A percentile compares a stretch with the other conserved stretches of the same genome.
Evolutionary conservation across 345 rosid genomes (phyloP).

Genomic region (Citrus unshiu): DNA sequence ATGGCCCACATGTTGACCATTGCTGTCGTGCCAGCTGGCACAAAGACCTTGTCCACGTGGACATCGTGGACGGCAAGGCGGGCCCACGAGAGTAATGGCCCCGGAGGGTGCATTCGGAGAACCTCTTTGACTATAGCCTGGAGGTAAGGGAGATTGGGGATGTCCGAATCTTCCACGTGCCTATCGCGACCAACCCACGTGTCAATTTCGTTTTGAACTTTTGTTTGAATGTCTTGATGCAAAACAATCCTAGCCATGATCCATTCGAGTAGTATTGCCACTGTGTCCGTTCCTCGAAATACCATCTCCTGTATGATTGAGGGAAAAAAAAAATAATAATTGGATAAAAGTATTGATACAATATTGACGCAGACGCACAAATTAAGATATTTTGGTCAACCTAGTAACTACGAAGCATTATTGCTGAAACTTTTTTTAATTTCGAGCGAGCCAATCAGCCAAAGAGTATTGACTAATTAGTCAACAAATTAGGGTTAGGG

Average conservation of each 20-base stretch:
- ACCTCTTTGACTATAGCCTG: slow-evolving; percentile 60
- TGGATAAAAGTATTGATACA: background rate
- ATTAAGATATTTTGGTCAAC: background rate
- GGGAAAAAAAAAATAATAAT: too few species aligned
- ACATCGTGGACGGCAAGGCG: slow-evolving; percentile 56
- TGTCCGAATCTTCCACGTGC: slow-evolving; percentile 45
- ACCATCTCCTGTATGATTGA: slow-evolving; percentile 47
- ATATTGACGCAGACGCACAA: background rate
- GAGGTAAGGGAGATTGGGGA: slow-evolving; percentile 54
- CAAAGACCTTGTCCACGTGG: slow-evolving; percentile 45
- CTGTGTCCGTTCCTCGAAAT: slow-evolving; percentile 66
- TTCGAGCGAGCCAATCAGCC: background rate
- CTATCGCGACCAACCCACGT: slow-evolving; percentile 20
- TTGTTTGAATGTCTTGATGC: slow-evolving; percentile 54
- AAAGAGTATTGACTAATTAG: background rate
- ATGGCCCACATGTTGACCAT: slow-evolving; percentile 95
- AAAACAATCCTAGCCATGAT: slow-evolving; percentile 58
- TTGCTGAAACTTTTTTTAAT: background rate
- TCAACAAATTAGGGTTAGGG: background rate
- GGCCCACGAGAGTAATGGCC: slow-evolving; percentile 80
- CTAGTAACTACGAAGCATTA: background rate
- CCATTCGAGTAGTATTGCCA: slow-evolving; percentile 73
- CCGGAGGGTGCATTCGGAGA: slow-evolving; percentile 64
- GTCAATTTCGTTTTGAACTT: slow-evolving; percentile 47
- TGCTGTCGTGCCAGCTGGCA: slow-evolving; percentile 64